Evolutionary conservation across 2,329 filamentous ascomycete genomes (phyloP).

Genomic region (Epichloe sibirici): DNA sequence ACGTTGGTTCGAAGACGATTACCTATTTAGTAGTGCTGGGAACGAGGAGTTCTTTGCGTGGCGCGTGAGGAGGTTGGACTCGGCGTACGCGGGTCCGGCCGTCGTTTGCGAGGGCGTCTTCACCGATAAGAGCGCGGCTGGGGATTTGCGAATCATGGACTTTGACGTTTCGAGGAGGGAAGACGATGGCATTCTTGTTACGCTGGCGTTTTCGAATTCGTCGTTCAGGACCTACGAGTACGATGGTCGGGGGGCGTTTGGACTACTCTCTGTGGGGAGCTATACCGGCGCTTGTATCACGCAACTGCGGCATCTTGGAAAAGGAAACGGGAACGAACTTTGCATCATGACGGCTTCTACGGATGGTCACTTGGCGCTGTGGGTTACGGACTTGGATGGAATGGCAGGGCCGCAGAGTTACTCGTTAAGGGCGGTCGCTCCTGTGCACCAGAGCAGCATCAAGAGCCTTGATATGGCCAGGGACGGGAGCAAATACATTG

Average conservation of each 20-base stretch:
- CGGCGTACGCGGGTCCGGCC: conserved; percentile 36
- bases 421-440: conserved; percentile 20
- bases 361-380: conserved; percentile 54
- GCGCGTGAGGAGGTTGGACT: conserved; percentile 47
- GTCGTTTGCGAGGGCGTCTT: conserved; percentile 45
- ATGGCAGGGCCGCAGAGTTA: conserved; percentile 9
- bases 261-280: conserved; percentile 36
- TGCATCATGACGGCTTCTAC: conserved; percentile 60
- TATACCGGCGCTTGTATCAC: conserved; percentile 70
- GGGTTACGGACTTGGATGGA: conserved; percentile 13
- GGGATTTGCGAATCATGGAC: conserved; percentile 69
- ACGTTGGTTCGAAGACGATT: conserved; percentile 57
- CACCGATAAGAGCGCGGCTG: conserved; percentile 34
- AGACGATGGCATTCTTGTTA: conserved; percentile 30
- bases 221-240: conserved; percentile 52
- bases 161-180: conserved; percentile 46
- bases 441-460: conserved; percentile 70
- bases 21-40: conserved; percentile 77
- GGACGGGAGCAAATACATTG: conserved; percentile 25
- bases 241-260: conserved; percentile 28
- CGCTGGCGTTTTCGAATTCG: conserved; percentile 76
- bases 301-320: conserved; percentile 38
- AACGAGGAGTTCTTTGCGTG: conserved; percentile 85
- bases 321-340: conserved; percentile 10
- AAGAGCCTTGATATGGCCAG: conserved; percentile 45